phyloP scores from a whole-genome alignment of 768 basidiomycete genomes.

The Aureoboletus auriporus region DNA sequence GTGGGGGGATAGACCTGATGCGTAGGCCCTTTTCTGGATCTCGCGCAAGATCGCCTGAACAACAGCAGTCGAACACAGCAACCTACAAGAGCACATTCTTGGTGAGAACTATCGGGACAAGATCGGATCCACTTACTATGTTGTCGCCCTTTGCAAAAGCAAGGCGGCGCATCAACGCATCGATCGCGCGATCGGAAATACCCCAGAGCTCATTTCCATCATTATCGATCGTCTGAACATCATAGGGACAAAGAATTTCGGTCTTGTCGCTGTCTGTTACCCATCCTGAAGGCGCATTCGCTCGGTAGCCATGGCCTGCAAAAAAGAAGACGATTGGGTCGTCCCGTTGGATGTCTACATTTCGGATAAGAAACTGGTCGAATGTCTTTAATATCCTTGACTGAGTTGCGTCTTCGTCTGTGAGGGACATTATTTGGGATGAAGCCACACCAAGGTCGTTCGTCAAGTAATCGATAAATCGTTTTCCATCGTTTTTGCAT shows the following conservation, averaged over 20 bases:
- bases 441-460: conserved; percentile 11
- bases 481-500: conserved; percentile 17
- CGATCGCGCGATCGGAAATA: conserved; percentile 15
- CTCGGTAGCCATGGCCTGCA: conserved; percentile 14
- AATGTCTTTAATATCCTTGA: conserved; percentile 5
- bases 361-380: conserved; percentile 7
- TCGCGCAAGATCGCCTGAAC: conserved; percentile 18
- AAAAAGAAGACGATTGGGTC: conserved; percentile 20
- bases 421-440: conserved; percentile 11
- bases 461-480: conserved; percentile 10
- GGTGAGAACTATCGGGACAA: not conserved
- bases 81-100: conserved; percentile 2
- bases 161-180: conserved; percentile 11
- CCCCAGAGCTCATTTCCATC: conserved; percentile 7
- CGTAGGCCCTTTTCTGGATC: not conserved
- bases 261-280: conserved; percentile 10
- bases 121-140: conserved; percentile 5
- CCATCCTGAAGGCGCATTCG: conserved; percentile 15
- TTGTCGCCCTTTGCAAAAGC: conserved; percentile 18
- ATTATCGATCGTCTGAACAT: not conserved
- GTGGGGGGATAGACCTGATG: conserved; percentile 8
- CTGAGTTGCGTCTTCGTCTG: conserved; percentile 11
- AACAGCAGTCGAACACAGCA: conserved; percentile 18
- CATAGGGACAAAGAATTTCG: conserved; percentile 13
- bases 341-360: conserved; percentile 5